phyloP scores from a whole-genome alignment of 2,329 filamentous ascomycete species.

The Fusarium aywerte region DNA sequence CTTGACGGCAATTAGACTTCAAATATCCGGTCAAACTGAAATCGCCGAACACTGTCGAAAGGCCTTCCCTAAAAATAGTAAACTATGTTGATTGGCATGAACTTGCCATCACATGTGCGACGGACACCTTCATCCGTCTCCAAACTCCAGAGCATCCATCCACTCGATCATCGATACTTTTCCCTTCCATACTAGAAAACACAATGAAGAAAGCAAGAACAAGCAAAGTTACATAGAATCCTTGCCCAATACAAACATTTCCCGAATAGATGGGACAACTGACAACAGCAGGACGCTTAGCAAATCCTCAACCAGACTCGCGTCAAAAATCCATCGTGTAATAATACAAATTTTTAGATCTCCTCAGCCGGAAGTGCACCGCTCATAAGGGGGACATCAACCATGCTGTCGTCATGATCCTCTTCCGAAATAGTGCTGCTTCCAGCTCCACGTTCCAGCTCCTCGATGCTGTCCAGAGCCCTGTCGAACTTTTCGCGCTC shows the following conservation, averaged over 20 bases:
- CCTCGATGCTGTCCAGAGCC: constrained; percentile 59
- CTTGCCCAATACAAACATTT: not conserved
- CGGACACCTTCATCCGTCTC: not conserved
- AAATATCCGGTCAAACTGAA: not conserved
- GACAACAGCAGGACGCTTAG: not conserved
- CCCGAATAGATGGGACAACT: not conserved
- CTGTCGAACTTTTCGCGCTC: constrained; percentile 60
- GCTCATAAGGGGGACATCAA: constrained; percentile 36
- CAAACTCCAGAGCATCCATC: not conserved
- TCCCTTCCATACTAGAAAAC: constrained; percentile 3
- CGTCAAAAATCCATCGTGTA: not conserved
- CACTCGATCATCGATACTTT: constrained; percentile 11
- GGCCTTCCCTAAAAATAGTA: not conserved
- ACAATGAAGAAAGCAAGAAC: constrained; percentile 2
- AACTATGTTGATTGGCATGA: not conserved
- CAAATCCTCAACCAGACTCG: not conserved
- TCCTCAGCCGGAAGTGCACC: constrained; percentile 40
- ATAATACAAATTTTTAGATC: constrained; percentile 12
- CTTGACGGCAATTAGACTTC: not conserved
- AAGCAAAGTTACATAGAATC: not conserved
- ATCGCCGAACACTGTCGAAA: not conserved
- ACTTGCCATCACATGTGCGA: not conserved
- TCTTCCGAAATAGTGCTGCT: constrained; percentile 35
- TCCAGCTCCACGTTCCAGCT: constrained; percentile 53
- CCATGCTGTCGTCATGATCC: constrained; percentile 25